These are phyloP conservation scores for Porogramme epimiltina DNA, from an alignment of 1,284 basidiomycete species.

Conservation along the genomic window DNA sequence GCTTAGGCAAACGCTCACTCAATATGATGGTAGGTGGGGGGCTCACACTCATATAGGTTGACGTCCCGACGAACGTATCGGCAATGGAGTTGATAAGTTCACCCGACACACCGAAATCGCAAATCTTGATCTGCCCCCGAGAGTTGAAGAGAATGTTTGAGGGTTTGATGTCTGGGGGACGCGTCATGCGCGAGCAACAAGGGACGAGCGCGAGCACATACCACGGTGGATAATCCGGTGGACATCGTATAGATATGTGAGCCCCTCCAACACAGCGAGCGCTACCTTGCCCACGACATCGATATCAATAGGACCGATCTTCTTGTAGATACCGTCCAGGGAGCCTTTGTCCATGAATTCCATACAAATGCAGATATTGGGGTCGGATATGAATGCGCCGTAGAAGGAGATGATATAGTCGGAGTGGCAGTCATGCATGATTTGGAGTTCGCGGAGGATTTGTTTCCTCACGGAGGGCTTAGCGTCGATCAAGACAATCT, in stretches of 20 bases:
- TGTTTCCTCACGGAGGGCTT: constrained; percentile 98
- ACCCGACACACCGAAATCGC: constrained; percentile 98
- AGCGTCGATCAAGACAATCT: constrained; percentile 98
- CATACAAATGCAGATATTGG: constrained; percentile 99
- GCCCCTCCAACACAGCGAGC: constrained; percentile 88
- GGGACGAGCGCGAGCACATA: constrained; percentile 32
- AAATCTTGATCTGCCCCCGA: constrained; percentile 94
- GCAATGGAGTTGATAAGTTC: constrained; percentile 99
- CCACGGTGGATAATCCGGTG: constrained; percentile 99
- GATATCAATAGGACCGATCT: constrained; percentile 88
- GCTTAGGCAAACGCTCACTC: not conserved
- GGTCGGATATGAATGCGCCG: constrained; percentile 94
- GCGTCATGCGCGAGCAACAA: not conserved
- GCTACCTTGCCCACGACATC: constrained; percentile 91
- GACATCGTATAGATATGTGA: constrained; percentile 98
- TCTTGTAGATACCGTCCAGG: constrained; percentile 92
- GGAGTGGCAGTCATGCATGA: constrained; percentile 97
- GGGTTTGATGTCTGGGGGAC: constrained; percentile 94
- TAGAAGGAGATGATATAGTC: constrained; percentile 95
- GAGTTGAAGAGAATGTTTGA: constrained; percentile 97
- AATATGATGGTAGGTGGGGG: too few species aligned
- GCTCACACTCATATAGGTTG: constrained; percentile 95
- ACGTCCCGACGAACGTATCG: constrained; percentile 98
- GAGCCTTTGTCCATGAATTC: constrained; percentile 95
- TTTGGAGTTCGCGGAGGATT: constrained; percentile 95